Percentiles rank a stretch among this genome's conserved stretches.
Evolutionary conservation across 495 filamentous ascomycete genomes (phyloP).

Genomic region (Annulohypoxylon bovei): DNA sequence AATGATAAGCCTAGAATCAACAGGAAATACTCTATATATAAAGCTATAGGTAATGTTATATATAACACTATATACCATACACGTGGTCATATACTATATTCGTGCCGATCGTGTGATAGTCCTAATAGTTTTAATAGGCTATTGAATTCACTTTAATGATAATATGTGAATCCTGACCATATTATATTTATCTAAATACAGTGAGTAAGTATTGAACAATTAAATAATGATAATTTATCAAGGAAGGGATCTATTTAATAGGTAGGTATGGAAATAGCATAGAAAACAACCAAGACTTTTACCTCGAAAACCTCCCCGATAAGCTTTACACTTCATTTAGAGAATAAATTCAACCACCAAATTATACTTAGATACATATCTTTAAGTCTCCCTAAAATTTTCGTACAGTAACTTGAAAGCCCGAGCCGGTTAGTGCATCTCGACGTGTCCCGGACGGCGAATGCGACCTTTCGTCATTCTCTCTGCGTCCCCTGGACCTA

Average conservation of each 20-base stretch:
- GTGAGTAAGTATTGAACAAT: too few relatives aligned
- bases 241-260: not conserved
- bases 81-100: not conserved
- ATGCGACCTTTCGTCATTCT: slow-evolving; percentile 37
- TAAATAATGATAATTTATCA: not conserved
- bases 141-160: not conserved
- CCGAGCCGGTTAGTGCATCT: slow-evolving; percentile 16
- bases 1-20: not conserved
- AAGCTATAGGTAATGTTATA: not conserved
- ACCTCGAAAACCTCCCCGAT: not conserved
- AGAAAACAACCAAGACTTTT: not conserved
- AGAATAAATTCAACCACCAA: not conserved
- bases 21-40: slow-evolving; percentile 1
- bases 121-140: not conserved
- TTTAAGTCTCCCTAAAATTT: slow-evolving; percentile 14
- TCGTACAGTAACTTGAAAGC: slow-evolving; percentile 5
- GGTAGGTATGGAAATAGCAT: not conserved
- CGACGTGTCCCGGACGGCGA: slow-evolving; percentile 22
- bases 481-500: slow-evolving; percentile 13
- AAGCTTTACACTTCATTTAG: not conserved
- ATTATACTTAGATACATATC: not conserved
- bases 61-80: not conserved
- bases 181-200: too few relatives aligned
- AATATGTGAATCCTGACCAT: too few relatives aligned
- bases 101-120: not conserved